Evolutionary conservation across 2,329 filamentous ascomycete genomes (phyloP), one percentile per base, ranked within the genome.

Genomic region (Aspergillus tanneri): DNA sequence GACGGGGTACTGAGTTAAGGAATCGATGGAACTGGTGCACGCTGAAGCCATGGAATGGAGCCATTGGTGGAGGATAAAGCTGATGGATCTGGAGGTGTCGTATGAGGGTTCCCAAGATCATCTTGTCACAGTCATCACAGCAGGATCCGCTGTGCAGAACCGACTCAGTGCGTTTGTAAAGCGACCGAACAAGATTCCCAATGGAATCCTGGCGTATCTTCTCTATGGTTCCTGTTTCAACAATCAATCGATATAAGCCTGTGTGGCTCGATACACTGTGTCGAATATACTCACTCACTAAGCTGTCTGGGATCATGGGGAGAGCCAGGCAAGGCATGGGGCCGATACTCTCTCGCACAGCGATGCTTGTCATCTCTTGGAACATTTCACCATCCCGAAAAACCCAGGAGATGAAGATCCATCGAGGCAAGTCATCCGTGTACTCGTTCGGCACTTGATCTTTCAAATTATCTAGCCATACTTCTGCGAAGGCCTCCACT

Each of bases 401-500:
- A 3, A 36, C 16, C 50, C 43, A 43, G 16, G 35, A 25, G 19
- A 53, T 38, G 16, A 30, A 63, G 32, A 37, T 59, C 56, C 57
- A 65, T 54, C 11, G 55, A 36, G 39, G 56, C 47, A 49, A 41
- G 3, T 50, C 43, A 6, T 23, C 16, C 7, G 36, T 32, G 11
- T 35, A 43, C 3, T 3, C 5, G 2, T 4, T 18, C 4, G 47
- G 47, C 1, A 44, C 22, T 8, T 28, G 7, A 2, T 21, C 30
- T 25, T 46, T 22, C 22, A 59, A 62, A 5, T 47, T 60, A 4
- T 64, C 46, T 40, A 76, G 64, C 76, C 76, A 77, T 6, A 62
- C 60, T 6, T 72, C 66, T 1, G 68, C 65, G 37, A 73, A 74
- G 0, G 70, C 51, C 41, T 75, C 71, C 2, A 76, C 67, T 0